Base-by-base conservation (phyloP, 2,329 filamentous ascomycete species). In the Aspergillus phoenicis region DNA sequence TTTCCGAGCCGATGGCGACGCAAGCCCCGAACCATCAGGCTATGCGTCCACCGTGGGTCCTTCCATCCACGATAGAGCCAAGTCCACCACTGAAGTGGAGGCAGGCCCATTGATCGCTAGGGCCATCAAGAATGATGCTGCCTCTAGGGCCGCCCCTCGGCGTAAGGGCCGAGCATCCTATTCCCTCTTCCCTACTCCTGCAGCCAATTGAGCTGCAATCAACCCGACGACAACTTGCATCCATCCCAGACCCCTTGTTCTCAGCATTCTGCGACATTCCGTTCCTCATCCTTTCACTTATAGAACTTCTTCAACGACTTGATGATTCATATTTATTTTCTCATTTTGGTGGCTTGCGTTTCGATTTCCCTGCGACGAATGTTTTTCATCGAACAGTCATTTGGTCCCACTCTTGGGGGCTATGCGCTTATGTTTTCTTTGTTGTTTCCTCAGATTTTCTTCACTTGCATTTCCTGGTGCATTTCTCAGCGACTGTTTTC, bases 131-230 rank as follows among this genome's bases (percentile, higher is more conserved):
- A 59, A 52, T 17, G 66, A 69, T 11, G 59, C 72, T 49, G 66
- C 72, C 22, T 58, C 65, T 17, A 75, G 70, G 59, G 71, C 70
- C 36, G 60, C 64, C 2, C 67, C 68, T 62, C 68, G 74, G 48
- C 72, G 71, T 59, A 78, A 76, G 66, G 70, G 65, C 59, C 71
- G 78, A 45, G 71, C 77, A n/a, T 80, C 78, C 38, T 81, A 81
- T 65, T 81, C 79, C 43, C 73, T 67, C 64, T 70, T 66, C 58
- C 67, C 67, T 11, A 54, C 64, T 8, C 30, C 64, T 5, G 39
- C 56, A 26, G 56, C 69, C 41, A 57, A 55, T 51, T 64, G 52
- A 61, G 45, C 30, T 47, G 24, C 26, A 22, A 22, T 47, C 26
- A 33, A 24, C n/a, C 47, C 28, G 47, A 51, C 17, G 47, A 51